Conservation (phyloP, 371 early-diverging fungal species). For the Synchytrium microbalum region DNA sequence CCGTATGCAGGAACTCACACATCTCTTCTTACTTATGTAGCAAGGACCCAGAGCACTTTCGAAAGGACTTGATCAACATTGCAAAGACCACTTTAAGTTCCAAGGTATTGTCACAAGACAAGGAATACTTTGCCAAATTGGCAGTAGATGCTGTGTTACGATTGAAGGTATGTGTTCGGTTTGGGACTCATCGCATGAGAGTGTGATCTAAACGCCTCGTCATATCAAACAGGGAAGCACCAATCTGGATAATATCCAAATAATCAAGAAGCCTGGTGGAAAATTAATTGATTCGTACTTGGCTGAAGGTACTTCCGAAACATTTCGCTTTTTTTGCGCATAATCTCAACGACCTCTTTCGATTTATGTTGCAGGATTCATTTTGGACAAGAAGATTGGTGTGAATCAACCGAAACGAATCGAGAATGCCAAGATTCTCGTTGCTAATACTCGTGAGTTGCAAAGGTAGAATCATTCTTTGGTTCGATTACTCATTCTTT, state of each 20-base stretch:
- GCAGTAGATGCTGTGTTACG: conserved; percentile 97
- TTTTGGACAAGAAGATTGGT: conserved; percentile 97
- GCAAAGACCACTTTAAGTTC: conserved; percentile 97
- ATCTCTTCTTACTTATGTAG: conserved; percentile 19
- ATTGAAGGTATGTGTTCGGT: conserved; percentile 52
- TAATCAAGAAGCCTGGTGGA: conserved; percentile 98
- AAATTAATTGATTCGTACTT: conserved; percentile 94
- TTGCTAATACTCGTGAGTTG: conserved; percentile 92
- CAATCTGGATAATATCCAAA: conserved; percentile 97
- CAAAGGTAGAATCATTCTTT: conserved; percentile 3
- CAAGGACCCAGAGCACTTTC: conserved; percentile 56
- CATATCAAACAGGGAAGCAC: conserved; percentile 94
- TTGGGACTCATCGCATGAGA: conserved; percentile 9
- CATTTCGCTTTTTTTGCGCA: not conserved
- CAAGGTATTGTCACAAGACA: conserved; percentile 95
- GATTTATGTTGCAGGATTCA: conserved; percentile 55
- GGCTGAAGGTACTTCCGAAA: conserved; percentile 66
- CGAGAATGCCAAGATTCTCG: conserved; percentile 93
- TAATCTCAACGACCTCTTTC: not conserved
- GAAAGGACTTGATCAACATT: conserved; percentile 89
- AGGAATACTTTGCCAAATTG: conserved; percentile 93
- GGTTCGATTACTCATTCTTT: conserved; percentile 1
- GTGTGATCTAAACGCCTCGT: not conserved
- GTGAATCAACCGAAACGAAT: conserved; percentile 95
- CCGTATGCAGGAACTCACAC: not conserved